Conservation (phyloP, 2,329 filamentous ascomycete species). For the Cladosporium cucumerinum region DNA sequence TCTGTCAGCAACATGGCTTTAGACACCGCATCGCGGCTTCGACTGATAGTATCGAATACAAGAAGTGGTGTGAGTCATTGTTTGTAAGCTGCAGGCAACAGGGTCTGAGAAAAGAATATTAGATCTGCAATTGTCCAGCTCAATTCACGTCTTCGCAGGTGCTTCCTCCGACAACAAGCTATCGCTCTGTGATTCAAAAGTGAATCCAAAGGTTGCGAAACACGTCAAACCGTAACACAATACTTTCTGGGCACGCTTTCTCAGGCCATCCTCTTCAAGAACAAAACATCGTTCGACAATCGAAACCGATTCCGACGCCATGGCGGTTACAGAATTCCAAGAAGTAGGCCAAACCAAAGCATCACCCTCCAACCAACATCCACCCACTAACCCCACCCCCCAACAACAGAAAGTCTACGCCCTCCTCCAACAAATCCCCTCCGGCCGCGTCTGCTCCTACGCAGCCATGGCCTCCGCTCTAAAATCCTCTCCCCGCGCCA, state of each 20-base stretch:
- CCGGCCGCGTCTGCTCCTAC: slow-evolving; percentile 74
- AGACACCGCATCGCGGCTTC: neutral
- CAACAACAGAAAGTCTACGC: slow-evolving; percentile 54
- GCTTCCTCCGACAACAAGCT: neutral
- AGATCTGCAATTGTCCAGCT: neutral
- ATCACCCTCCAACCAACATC: neutral
- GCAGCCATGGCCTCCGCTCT: slow-evolving; percentile 66
- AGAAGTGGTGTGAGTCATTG: neutral
- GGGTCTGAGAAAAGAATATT: neutral
- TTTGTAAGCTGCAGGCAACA: neutral
- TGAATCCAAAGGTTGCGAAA: neutral
- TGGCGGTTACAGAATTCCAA: slow-evolving; percentile 14
- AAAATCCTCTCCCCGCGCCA: slow-evolving; percentile 67
- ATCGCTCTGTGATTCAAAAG: neutral
- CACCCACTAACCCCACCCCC: neutral
- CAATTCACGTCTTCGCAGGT: neutral
- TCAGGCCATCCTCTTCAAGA: neutral
- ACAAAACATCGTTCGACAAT: neutral
- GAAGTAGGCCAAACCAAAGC: neutral
- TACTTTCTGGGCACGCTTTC: neutral
- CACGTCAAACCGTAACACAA: neutral
- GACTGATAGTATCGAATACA: neutral
- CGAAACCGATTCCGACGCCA: neutral
- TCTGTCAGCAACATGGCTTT: neutral
- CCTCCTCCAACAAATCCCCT: slow-evolving; percentile 72